Evolutionary conservation across 1,139 yeast species (phyloP), one percentile per base, ranked within the genome.

Genomic region (Saccharomycopsis crataegensis): DNA sequence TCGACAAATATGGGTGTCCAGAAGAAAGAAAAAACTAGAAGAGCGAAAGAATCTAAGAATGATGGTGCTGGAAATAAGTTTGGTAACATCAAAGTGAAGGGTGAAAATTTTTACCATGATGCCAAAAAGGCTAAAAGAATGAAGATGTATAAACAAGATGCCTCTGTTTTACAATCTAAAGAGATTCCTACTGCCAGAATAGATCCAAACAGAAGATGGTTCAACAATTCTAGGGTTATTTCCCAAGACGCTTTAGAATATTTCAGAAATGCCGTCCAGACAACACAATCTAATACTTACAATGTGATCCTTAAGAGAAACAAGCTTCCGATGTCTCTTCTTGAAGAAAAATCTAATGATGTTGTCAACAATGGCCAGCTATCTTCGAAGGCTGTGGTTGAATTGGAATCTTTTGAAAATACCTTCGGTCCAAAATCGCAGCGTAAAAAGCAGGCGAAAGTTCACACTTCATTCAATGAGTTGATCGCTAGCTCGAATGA

Each of bases 151-250:
- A 93, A 87, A 65, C 82, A 85, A 55, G 77, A 80, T 65, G 96
- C 96, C 48, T 98, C 98, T 17, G 84, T 82, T 42, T 79, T 91
- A 58, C 99, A 93, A 68, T 84, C 88, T 61, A 82, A 90, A 3
- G 94, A 90, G 60, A 77, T 88, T 38, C 98, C 98, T 17, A 81
- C 77, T 59, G 99, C 98, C 1, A 77, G 99, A 61, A 95, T 93
- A 48, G 96, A 89, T 66, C 99, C 99, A 5, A 91, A 93, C 68
- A 80, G 96, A 67, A 82, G 93, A 65, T 93, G 99, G 99, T 94
- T 93, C 67, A 97, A 97, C 52, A 93, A 90, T 70, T 90, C 99
- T 33, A 80, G 99, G 65, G 99, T 93, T 47, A 93, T 93, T 65
- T 93, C 97, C 1, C 99, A 93, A 67, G 97, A 94, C 73, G 96